phyloP scores from a whole-genome alignment of 805 yeast species.

The Cyberlindnera maclurae region DNA sequence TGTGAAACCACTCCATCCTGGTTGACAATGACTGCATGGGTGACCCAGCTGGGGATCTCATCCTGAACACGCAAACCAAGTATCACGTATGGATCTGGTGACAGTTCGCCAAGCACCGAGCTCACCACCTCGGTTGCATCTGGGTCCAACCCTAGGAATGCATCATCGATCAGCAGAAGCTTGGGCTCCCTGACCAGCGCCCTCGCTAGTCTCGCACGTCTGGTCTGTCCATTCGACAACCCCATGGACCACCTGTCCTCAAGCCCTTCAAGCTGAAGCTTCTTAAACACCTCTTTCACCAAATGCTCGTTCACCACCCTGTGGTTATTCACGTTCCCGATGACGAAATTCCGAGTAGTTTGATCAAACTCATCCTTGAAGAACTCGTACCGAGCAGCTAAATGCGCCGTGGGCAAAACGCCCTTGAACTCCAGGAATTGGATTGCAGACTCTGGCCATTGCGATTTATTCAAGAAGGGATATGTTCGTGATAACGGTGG shows the following conservation, averaged over 20 bases:
- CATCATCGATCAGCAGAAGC: conserved; percentile 77
- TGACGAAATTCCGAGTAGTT: conserved; percentile 53
- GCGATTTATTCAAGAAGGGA: conserved; percentile 40
- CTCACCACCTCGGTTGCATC: conserved; percentile 56
- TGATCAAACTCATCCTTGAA: conserved; percentile 81
- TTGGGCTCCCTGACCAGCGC: conserved; percentile 60
- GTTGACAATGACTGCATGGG: conserved; percentile 60
- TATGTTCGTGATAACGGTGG: conserved; percentile 50
- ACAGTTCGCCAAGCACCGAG: conserved; percentile 36
- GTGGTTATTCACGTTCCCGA: conserved; percentile 36
- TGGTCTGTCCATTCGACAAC: conserved; percentile 86
- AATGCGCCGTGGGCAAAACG: conserved; percentile 51
- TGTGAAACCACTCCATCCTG: conserved; percentile 42
- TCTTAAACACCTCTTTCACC: conserved; percentile 37
- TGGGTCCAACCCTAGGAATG: conserved; percentile 88
- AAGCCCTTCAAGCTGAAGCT: conserved; percentile 49
- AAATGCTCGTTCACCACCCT: conserved; percentile 27
- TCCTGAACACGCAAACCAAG: conserved; percentile 78
- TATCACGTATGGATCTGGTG: conserved; percentile 48
- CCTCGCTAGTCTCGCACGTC: conserved; percentile 83
- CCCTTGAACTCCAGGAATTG: conserved; percentile 42
- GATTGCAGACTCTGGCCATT: conserved; percentile 39
- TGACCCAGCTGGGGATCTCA: conserved; percentile 69
- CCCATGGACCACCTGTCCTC: conserved; percentile 76
- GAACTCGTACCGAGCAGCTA: conserved; percentile 85